phyloP scores from a whole-genome alignment of 2,329 filamentous ascomycete species.

The Bipolaris gigantea region DNA sequence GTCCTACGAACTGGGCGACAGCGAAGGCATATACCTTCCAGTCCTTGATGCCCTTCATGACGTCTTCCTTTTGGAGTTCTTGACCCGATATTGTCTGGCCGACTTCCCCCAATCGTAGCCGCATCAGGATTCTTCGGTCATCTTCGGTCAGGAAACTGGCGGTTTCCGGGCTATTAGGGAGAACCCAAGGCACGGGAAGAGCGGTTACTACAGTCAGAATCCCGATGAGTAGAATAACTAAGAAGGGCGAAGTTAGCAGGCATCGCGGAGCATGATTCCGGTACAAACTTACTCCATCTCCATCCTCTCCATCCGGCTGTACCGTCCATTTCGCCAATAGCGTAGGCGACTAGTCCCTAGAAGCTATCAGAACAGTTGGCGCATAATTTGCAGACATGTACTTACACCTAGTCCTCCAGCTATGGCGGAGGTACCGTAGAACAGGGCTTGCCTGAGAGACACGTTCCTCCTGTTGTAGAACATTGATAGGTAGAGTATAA shows the following conservation, averaged over 20 bases:
- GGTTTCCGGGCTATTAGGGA: slow-evolving; percentile 52
- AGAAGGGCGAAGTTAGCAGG: neutral
- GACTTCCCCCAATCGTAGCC: slow-evolving; percentile 44
- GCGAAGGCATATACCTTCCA: slow-evolving; percentile 38
- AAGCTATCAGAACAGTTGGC: neutral
- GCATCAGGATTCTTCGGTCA: slow-evolving; percentile 26
- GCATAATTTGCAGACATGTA: neutral
- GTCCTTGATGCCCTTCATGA: slow-evolving; percentile 52
- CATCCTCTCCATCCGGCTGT: slow-evolving; percentile 28
- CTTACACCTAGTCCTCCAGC: slow-evolving; percentile 55
- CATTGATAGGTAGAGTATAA: slow-evolving; percentile 32
- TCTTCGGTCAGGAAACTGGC: slow-evolving; percentile 39
- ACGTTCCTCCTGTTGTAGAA: slow-evolving; percentile 47
- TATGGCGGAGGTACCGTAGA: slow-evolving; percentile 57
- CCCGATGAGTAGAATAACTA: slow-evolving; percentile 36
- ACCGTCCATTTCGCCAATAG: slow-evolving; percentile 30
- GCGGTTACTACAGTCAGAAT: slow-evolving; percentile 42
- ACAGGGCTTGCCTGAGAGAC: slow-evolving; percentile 55
- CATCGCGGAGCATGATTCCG: too few relatives aligned
- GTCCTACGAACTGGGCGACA: slow-evolving; percentile 51
- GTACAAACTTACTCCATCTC: slow-evolving; percentile 24
- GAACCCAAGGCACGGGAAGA: slow-evolving; percentile 52
- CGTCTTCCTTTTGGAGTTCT: slow-evolving; percentile 49
- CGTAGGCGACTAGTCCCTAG: slow-evolving; percentile 31
- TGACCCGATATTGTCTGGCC: slow-evolving; percentile 51